Evolutionary conservation across 192 early-diverging fungal species (phyloP), one percentile per base, ranked within the genome.

Genomic region (Podila horticola): DNA sequence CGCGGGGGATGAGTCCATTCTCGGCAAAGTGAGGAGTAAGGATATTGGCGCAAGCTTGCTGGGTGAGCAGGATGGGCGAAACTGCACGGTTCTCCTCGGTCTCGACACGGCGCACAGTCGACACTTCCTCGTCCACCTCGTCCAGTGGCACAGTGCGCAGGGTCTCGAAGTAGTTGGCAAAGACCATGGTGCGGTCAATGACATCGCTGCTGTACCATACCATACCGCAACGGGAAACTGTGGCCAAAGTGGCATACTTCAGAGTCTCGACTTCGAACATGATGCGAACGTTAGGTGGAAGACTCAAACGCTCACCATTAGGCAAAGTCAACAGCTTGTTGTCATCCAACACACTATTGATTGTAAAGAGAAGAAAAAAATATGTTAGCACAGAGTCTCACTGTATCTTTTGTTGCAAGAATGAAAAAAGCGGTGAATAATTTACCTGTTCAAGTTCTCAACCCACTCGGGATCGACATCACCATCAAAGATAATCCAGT

Each of bases 391-490:
- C 13, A 24, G 20, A 36, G 0, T 10, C 34, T 36, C 34, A 10
- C 34, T 7, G 1, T 17, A 17, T 3, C 1, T 15, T 13, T 7
- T 8, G 31, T 38, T 33, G 30, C 11, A 6, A 12, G 29, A 12
- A 30, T 34, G n/a, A 22, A 24, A 22, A 65, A 65, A 15, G n/a
- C 20, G 5, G 20, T 5, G 28, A 2, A 50, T n/a, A 19, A 58
- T 11, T 51, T 73, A 84, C 75, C 75, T 84, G 83, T 97, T 96
- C 67, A 99, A 89, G 79, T 99, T 99, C 86, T 99, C 98, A 22
- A 99, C 97, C 98, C 98, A 99, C 82, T 98, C 96, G 26, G 98
- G 97, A 86, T 99, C 98, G 8, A 99, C 97, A 84, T 99, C 98
- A 81, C 98, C 98, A 84, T 99, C 98, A 85, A 99, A 99, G 28